Conservation (phyloP, 768 basidiomycete species). For the Rhizopogon roseolus region DNA sequence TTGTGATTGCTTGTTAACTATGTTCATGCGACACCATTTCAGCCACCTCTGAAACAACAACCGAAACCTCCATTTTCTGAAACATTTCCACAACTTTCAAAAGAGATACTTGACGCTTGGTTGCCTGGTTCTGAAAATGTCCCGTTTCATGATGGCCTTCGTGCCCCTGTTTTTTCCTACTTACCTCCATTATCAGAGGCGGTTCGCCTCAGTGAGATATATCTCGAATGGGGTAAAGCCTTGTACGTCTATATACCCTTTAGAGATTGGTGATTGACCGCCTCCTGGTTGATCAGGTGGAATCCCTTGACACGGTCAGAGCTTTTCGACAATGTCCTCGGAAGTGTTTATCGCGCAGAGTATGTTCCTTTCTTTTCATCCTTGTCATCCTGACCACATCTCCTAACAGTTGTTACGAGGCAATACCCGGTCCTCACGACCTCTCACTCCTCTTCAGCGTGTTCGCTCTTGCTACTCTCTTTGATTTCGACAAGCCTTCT, state of each 20-base stretch:
- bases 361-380: conserved; percentile 21
- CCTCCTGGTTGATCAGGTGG: conserved; percentile 34
- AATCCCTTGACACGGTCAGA: conserved; percentile 47
- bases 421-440: conserved; percentile 40
- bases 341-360: conserved; percentile 49
- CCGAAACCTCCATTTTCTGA: conserved; percentile 10
- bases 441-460: conserved; percentile 61
- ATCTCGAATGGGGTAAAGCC: conserved; percentile 57
- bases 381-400: not conserved
- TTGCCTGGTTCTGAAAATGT: conserved; percentile 28
- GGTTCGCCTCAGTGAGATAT: conserved; percentile 55
- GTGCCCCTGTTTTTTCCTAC: conserved; percentile 37
- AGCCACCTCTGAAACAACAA: conserved; percentile 21
- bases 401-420: conserved; percentile 33
- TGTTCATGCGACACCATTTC: not conserved
- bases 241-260: conserved; percentile 35
- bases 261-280: not conserved
- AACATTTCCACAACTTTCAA: conserved; percentile 34
- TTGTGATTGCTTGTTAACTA: not conserved
- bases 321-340: conserved; percentile 53
- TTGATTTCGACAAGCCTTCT: conserved; percentile 45
- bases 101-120: conserved; percentile 33
- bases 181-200: conserved; percentile 60
- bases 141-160: conserved; percentile 30
- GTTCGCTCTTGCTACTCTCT: conserved; percentile 62